phyloP scores from a whole-genome alignment of 2,329 filamentous ascomycete species.

The Xylariaceae sp. region DNA sequence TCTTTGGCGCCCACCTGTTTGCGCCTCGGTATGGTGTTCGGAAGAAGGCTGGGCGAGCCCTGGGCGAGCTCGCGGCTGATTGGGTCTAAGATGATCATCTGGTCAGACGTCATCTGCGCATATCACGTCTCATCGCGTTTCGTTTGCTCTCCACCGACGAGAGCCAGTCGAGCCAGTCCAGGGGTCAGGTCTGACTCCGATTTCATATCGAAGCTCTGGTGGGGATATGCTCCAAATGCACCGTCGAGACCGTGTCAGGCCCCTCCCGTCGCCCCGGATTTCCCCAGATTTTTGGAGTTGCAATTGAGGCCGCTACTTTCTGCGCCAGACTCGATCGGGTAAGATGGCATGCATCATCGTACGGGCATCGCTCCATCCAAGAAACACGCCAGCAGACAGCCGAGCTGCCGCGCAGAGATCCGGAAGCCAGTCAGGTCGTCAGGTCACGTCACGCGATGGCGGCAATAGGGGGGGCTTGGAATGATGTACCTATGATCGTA shows the following conservation, averaged over 20 bases:
- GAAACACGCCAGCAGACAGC: constrained; percentile 23
- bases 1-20: too few species aligned
- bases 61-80: too few species aligned
- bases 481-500: constrained; percentile 18
- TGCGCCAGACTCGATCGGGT: constrained; percentile 14
- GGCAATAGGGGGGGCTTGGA: too few species aligned
- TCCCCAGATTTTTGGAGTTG: constrained; percentile 20
- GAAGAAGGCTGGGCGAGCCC: too few species aligned
- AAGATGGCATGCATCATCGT: constrained; percentile 17
- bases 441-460: constrained; percentile 26
- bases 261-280: constrained; percentile 20
- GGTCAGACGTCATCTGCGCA: background rate
- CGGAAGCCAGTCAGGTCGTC: background rate
- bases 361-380: constrained; percentile 8
- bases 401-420: constrained; percentile 13
- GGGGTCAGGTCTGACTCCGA: background rate
- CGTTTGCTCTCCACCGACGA: background rate
- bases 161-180: background rate
- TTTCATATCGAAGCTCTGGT: background rate
- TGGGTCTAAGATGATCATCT: background rate
- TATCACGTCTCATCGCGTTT: too few species aligned
- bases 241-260: too few species aligned
- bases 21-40: too few species aligned
- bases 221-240: background rate
- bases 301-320: constrained; percentile 1